A percentile compares a stretch with the other conserved stretches of the same genome.
Conservation (phyloP, 2,329 filamentous ascomycete genomes). For the Davidsoniella eucalypti region DNA sequence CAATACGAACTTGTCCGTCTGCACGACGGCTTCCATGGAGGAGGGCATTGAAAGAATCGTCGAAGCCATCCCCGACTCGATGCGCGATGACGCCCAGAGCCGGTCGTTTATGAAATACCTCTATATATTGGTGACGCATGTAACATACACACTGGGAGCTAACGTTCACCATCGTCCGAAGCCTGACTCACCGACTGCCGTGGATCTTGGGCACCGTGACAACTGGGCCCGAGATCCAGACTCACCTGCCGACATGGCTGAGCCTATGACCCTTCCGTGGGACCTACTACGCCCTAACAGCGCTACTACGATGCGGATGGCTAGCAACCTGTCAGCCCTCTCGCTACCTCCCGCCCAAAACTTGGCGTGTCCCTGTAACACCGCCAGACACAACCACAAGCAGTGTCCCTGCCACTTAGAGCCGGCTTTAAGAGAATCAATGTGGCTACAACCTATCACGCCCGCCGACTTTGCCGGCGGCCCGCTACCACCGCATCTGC, state of each 20-base stretch:
- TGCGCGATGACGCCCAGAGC: not conserved
- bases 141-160: not conserved
- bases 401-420: constrained; percentile 19
- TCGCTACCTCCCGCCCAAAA: constrained; percentile 1
- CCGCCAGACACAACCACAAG: no score
- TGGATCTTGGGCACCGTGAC: not conserved
- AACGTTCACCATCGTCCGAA: constrained; percentile 11
- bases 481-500: no score
- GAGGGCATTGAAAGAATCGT: constrained; percentile 5
- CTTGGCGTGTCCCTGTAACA: no score
- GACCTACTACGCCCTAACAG: constrained; percentile 29
- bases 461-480: no score
- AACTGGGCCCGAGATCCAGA: constrained; percentile 16
- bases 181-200: not conserved
- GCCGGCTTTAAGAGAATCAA: constrained; percentile 16
- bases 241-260: constrained; percentile 14
- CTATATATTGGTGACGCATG: constrained; percentile 7
- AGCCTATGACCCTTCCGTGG: constrained; percentile 25
- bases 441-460: constrained; percentile 17
- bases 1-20: constrained; percentile 4
- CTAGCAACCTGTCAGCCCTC: no score
- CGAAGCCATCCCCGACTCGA: not conserved
- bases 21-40: constrained; percentile 2
- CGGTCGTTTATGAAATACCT: constrained; percentile 10
- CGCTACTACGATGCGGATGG: not conserved